Evolutionary conservation across 306 rosid species (phyloP).

Genomic region (Sechiopsis laciniata): DNA sequence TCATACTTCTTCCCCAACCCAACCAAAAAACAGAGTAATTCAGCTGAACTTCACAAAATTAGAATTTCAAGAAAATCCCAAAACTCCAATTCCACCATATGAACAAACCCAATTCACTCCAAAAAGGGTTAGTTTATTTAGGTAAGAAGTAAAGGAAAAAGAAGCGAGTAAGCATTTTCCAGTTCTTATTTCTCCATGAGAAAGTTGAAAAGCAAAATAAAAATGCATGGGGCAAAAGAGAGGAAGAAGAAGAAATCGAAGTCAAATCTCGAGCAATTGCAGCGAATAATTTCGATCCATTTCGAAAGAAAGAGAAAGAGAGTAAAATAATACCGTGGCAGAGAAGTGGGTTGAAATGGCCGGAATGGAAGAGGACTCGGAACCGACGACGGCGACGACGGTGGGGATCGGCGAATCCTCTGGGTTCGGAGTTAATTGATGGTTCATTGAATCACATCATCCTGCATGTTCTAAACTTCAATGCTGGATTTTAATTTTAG

Average conservation of each 20-base stretch:
- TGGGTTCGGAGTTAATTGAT: background rate
- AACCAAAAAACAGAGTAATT: background rate
- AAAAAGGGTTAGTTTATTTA: background rate
- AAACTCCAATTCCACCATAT: background rate
- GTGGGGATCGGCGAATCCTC: background rate
- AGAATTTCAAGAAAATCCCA: background rate
- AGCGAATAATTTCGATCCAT: background rate
- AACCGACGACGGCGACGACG: background rate
- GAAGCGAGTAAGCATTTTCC: background rate
- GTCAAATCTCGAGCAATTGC: background rate
- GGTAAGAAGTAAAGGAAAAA: background rate
- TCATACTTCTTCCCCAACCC: background rate
- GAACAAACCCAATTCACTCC: background rate
- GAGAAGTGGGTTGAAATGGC: background rate
- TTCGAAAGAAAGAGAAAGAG: background rate
- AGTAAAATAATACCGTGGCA: background rate
- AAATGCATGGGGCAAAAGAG: background rate
- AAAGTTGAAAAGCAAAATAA: background rate
- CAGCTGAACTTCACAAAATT: slow-evolving; percentile 1
- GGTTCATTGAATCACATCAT: background rate
- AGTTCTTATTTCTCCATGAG: background rate
- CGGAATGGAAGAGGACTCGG: background rate
- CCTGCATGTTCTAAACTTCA: background rate
- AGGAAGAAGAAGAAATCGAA: background rate
- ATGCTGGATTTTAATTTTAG: background rate